These are phyloP conservation scores for Mycena belliarum DNA, from an alignment of 768 basidiomycete genomes.

Conservation along the genomic window DNA sequence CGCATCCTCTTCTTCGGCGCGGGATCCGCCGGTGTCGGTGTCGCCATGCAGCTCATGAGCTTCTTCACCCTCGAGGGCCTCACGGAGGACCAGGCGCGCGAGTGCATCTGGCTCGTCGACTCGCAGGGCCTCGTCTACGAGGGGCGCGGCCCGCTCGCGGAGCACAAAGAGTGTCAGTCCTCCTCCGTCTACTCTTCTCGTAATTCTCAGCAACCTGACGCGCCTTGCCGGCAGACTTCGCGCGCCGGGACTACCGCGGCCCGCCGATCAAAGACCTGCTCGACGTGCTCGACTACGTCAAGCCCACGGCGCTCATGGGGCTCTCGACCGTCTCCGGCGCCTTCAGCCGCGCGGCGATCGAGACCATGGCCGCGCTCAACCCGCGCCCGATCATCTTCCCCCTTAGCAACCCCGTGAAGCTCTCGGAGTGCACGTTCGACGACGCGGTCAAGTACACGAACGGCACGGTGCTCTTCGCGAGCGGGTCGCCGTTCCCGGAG, in stretches of 20 bases:
- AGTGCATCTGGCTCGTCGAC: slow-evolving; percentile 80
- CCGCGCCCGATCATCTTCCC: slow-evolving; percentile 89
- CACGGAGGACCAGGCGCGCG: slow-evolving; percentile 72
- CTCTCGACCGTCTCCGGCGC: slow-evolving; percentile 85
- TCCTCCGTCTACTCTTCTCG: not conserved
- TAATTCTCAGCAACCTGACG: no score
- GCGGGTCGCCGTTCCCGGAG: slow-evolving; percentile 82
- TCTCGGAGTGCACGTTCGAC: slow-evolving; percentile 79
- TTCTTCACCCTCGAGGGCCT: slow-evolving; percentile 86
- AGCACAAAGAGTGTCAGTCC: slow-evolving; percentile 76
- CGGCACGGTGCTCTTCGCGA: slow-evolving; percentile 82
- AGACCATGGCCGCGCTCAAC: slow-evolving; percentile 78
- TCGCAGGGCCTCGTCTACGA: slow-evolving; percentile 85
- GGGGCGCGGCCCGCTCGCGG: slow-evolving; percentile 69
- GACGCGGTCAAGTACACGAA: slow-evolving; percentile 73
- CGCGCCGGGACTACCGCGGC: slow-evolving; percentile 77
- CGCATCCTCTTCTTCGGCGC: slow-evolving; percentile 92
- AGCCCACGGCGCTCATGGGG: slow-evolving; percentile 87
- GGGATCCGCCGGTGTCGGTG: slow-evolving; percentile 90
- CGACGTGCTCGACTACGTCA: slow-evolving; percentile 78
- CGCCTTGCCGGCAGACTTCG: slow-evolving; percentile 84
- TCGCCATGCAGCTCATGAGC: slow-evolving; percentile 84
- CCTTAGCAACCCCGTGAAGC: slow-evolving; percentile 83
- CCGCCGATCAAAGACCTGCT: slow-evolving; percentile 73
- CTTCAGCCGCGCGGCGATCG: slow-evolving; percentile 71